Conservation (phyloP, 345 rosid species). For the Lagerstroemia speciosa region DNA sequence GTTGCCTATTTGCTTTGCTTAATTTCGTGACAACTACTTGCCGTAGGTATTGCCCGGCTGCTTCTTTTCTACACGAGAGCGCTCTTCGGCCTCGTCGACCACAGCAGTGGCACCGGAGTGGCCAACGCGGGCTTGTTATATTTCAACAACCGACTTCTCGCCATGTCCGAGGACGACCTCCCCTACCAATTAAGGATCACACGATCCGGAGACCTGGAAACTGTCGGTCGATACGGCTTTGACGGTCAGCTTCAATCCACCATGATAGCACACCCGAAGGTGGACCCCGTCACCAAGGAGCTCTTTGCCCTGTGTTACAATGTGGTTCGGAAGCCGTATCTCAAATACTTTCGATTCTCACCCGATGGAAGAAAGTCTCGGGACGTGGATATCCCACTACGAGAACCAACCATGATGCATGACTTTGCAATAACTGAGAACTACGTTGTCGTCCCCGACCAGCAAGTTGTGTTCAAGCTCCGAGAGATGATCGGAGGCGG, state of each 20-base stretch:
- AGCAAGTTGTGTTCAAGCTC: constrained; percentile 77
- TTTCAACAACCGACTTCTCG: constrained; percentile 63
- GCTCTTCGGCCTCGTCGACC: constrained; percentile 42
- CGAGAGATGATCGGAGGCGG: constrained; percentile 71
- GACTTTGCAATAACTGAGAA: constrained; percentile 82
- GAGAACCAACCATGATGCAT: constrained; percentile 79
- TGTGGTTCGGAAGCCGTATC: constrained; percentile 62
- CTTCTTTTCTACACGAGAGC: constrained; percentile 49
- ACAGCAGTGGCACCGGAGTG: constrained; percentile 46
- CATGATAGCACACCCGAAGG: constrained; percentile 89
- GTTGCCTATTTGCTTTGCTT: too few species aligned
- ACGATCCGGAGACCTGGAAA: constrained; percentile 55
- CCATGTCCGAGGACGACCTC: constrained; percentile 85
- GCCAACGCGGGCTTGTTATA: constrained; percentile 68
- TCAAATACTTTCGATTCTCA: constrained; percentile 55
- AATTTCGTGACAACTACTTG: too few species aligned
- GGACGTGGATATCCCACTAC: constrained; percentile 61
- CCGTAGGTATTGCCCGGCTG: constrained; percentile 20
- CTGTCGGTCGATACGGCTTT: constrained; percentile 59
- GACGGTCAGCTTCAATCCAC: constrained; percentile 39
- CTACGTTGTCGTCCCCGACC: constrained; percentile 75
- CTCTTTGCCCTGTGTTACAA: constrained; percentile 67
- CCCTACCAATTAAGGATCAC: constrained; percentile 70
- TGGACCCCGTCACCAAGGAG: constrained; percentile 60
- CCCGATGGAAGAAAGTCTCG: constrained; percentile 52